Evolutionary conservation across 2,329 filamentous ascomycete species (phyloP), one percentile per base, ranked within the genome.

Genomic region (Hirsutella rhossiliensis): DNA sequence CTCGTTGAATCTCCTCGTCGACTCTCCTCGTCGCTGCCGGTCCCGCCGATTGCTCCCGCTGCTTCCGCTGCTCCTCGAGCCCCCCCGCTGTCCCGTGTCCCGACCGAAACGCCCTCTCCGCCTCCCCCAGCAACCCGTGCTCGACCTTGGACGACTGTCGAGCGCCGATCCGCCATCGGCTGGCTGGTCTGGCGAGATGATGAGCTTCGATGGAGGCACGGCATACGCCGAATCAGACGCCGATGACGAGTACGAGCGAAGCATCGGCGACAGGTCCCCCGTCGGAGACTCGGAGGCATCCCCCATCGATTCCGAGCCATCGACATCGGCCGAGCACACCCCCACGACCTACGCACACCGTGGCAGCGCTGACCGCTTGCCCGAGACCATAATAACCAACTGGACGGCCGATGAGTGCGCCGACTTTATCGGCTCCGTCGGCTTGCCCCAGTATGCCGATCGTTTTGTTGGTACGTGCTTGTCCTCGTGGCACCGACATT

Each of bases 371-470:
- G 80, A 84, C 61, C 69, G 75, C 43, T 70, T 85, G 51, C 84
- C 84, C 52, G 81, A 84, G 56, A 84, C 82, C 40, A 77, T 84
- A 57, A 84, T 90, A 53, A 80, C 80, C 29, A 81, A 87, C 55
- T 92, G 85, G 85, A 82, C 81, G 2, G 82, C 80, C 15, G 87
- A 94, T 47, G 87, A 97, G 65, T 89, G 86, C 64, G 87, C 87
- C 52, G 87, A 94, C 56, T 97, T 94, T 59, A 77, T 96, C 53
- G 75, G 79, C 45, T 80, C 79, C 48, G 76, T 95, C 55, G 87
- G 87, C 30, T 67, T 95, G 55, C 73, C 78, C 52, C 86, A 94
- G 61, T 95, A 95, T 65, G 80, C 84, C 46, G 81, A 88, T 57
- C 73, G 73, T 19, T 94, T 95, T 61, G 71, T 92, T 63, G 87